Base-by-base conservation (phyloP, 2,329 filamentous ascomycete species). In the Neofusicoccum umdonicola region DNA sequence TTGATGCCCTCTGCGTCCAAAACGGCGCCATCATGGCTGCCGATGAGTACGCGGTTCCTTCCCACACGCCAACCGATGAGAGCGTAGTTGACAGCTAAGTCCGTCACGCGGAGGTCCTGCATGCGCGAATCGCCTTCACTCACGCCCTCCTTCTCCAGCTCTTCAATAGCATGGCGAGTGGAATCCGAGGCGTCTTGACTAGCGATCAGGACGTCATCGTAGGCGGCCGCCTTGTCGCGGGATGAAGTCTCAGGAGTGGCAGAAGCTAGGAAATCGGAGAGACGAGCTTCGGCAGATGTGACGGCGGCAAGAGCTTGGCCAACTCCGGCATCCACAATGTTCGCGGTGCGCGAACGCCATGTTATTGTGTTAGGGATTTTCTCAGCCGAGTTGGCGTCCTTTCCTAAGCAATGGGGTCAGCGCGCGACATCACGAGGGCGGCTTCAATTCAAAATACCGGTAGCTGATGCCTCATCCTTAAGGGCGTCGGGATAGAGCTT, bases 41-140 rank as follows among this genome's bases (percentile, higher is more conserved):
- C 93, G 60, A 92, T 91, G 67, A 99, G 81, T 0, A 97, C 90
- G 62, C 95, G 85, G 77, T 99, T 98, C 54, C 95, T 89, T 31
- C 94, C 94, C 68, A 98, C 91, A 75, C 95, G 87, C 93, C 93
- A 98, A 73, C 92, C 93, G 64, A 99, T 90, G 77, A 97, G 87
- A 69, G 92, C 91, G 76, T 96, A 98, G 77, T 95, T 96, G 64
- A 98, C 92, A 1, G 94, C 93, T 0, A 96, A 96, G 67, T 91
- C 90, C 3, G 93, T 96, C 65, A 99, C 90, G 69, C 97, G 93
- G 51, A 99, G 81, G 70, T 93, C 89, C 78, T 99, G 95, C 88
- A 99, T 93, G 65, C 92, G 87, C 41, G 87, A 80, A 73, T 99
- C 94, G 64, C 92, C 88, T 74, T 92, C 91, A 22, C 91, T 86